These are phyloP conservation scores for Cordyceps cateniannulata DNA, from an alignment of 2,329 filamentous ascomycete genomes.

Conservation along the genomic window DNA sequence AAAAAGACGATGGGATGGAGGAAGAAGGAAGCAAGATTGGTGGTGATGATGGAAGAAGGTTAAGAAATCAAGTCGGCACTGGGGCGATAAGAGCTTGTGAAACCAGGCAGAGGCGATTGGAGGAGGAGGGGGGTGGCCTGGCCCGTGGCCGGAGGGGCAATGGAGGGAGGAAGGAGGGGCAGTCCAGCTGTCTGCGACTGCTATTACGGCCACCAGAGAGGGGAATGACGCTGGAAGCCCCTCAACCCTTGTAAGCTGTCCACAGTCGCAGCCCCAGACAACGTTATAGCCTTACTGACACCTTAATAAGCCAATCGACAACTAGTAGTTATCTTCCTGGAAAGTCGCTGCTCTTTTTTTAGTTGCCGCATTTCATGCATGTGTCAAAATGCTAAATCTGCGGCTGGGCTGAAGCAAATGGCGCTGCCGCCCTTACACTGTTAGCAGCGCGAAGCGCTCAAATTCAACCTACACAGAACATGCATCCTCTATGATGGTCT, in stretches of 20 bases:
- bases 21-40: not conserved
- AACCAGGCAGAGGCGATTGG: slow-evolving; percentile 10
- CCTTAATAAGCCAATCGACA: too few species aligned
- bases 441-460: too few species aligned
- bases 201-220: not conserved
- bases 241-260: not conserved
- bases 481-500: too few species aligned
- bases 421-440: too few species aligned
- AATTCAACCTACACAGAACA: too few species aligned
- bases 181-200: not conserved
- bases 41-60: not conserved
- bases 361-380: too few species aligned
- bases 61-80: not conserved
- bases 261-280: too few species aligned
- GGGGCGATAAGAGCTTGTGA: slow-evolving; percentile 9
- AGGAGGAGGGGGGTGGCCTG: not conserved
- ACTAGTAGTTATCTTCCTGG: too few species aligned
- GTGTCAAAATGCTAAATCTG: too few species aligned
- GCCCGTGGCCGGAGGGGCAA: not conserved
- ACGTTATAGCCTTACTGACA: too few species aligned
- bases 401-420: too few species aligned
- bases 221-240: not conserved
- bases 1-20: slow-evolving; percentile 7
- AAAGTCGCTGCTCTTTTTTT: too few species aligned
- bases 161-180: slow-evolving; percentile 2